Conservation (phyloP, 768 basidiomycete species). For the Mycena filopes region DNA sequence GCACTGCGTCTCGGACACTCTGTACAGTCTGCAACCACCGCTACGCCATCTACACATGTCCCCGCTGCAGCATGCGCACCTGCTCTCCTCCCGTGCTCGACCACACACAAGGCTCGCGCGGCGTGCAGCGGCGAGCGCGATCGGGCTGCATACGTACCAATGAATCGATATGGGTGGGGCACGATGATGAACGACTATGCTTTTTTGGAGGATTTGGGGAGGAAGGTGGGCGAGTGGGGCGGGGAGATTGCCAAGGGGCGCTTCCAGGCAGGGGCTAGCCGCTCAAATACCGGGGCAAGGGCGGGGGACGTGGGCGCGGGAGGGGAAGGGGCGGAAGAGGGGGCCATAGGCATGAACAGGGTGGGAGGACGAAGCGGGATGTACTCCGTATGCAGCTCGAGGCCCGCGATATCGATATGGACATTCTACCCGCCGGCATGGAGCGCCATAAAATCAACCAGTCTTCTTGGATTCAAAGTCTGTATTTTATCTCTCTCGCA, state of each 20-base stretch:
- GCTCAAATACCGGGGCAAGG: conserved; percentile 40
- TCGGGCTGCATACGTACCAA: conserved; percentile 77
- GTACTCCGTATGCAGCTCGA: conserved; percentile 76
- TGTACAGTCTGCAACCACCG: conserved; percentile 63
- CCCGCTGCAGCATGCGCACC: conserved; percentile 74
- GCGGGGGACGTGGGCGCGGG: conserved; percentile 37
- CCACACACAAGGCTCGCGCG: conserved; percentile 68
- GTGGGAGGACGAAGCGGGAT: conserved; percentile 68
- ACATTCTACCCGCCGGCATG: conserved; percentile 86
- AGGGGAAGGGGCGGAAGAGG: conserved; percentile 44
- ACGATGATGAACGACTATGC: conserved; percentile 91
- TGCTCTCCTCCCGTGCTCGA: conserved; percentile 80
- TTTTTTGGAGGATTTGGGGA: conserved; percentile 84
- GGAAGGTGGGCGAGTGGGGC: conserved; percentile 81
- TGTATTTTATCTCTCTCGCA: conserved; percentile 40
- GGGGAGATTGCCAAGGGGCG: conserved; percentile 73
- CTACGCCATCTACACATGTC: conserved; percentile 79
- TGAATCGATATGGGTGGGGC: conserved; percentile 88
- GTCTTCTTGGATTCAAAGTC: conserved; percentile 87
- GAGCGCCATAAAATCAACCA: conserved; percentile 80
- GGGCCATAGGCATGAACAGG: conserved; percentile 25
- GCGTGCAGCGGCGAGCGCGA: conserved; percentile 80
- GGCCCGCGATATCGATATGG: conserved; percentile 75
- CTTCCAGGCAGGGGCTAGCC: conserved; percentile 52
- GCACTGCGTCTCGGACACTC: conserved; percentile 26